These are phyloP conservation scores for Halteria grandinella DNA, from an alignment of 73 alveolate genomes.

Conservation along the genomic window DNA sequence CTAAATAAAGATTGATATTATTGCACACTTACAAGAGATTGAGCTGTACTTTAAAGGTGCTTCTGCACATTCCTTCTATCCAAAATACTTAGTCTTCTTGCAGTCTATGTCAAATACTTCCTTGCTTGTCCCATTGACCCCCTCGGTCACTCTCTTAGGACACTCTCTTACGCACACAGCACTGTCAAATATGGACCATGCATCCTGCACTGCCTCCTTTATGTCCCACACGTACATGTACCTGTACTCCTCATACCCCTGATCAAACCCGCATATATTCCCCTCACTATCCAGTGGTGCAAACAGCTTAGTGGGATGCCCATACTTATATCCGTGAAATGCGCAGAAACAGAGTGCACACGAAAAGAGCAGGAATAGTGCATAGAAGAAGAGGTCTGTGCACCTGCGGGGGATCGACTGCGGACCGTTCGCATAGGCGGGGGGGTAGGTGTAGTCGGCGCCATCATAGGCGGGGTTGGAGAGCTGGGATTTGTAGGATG, in stretches of 20 bases:
- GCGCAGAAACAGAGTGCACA: constrained; percentile 83
- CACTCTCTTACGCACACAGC: constrained; percentile 48
- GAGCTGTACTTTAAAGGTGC: too few species aligned
- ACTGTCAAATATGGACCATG: constrained; percentile 5
- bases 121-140: too few species aligned
- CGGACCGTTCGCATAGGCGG: too few species aligned
- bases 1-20: too few species aligned
- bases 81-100: constrained; percentile 40
- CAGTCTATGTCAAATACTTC: background rate
- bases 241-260: constrained; percentile 18
- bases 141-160: constrained; percentile 12
- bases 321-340: constrained; percentile 81
- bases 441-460: too few species aligned
- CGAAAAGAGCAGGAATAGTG: constrained; percentile 78
- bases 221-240: constrained; percentile 48
- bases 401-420: too few species aligned
- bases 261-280: constrained; percentile 45
- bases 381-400: constrained; percentile 89
- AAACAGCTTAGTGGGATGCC: constrained; percentile 80
- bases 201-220: background rate
- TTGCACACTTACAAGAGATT: too few species aligned
- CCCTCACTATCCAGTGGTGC: constrained; percentile 65
- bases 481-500: too few species aligned
- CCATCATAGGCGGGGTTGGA: too few species aligned
- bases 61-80: background rate